Conservation (phyloP, 192 early-diverging fungal species). For the Backusella circina region DNA sequence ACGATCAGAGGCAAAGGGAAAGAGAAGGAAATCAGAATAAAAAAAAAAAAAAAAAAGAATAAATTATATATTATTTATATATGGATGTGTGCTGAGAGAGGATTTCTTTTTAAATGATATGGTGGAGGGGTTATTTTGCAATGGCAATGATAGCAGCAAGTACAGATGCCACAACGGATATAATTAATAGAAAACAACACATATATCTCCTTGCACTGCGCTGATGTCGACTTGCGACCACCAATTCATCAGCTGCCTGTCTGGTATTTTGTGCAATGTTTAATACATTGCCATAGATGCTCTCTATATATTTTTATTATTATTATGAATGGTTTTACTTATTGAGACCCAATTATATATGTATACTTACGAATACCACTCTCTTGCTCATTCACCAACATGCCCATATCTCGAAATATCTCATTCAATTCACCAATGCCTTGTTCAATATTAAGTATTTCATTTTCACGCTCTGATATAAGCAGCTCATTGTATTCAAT, state of each 20-base stretch:
- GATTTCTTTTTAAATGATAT: no score
- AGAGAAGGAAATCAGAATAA: constrained; percentile 33
- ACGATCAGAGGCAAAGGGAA: constrained; percentile 31
- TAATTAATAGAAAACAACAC: constrained; percentile 83
- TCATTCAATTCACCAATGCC: constrained; percentile 94
- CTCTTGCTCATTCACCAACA: constrained; percentile 96
- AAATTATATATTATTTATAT: neutral
- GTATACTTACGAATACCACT: constrained; percentile 69
- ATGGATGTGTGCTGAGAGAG: neutral
- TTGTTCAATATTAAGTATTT: constrained; percentile 88
- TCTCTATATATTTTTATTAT: constrained; percentile 54
- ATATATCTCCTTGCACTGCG: constrained; percentile 70
- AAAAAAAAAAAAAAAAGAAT: neutral
- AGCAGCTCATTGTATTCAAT: constrained; percentile 92
- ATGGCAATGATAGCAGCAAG: constrained; percentile 54
- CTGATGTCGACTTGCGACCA: constrained; percentile 73
- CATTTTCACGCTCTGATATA: constrained; percentile 93
- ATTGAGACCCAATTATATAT: neutral
- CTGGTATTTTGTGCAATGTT: constrained; percentile 74
- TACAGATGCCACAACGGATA: constrained; percentile 61
- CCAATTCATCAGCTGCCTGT: constrained; percentile 77
- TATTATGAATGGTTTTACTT: neutral
- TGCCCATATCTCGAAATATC: constrained; percentile 93
- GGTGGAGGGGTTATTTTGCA: constrained; percentile 36
- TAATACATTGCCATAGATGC: constrained; percentile 91